phyloP scores from a whole-genome alignment of 2,329 filamentous ascomycete genomes.

The Trichoderma sp. region DNA sequence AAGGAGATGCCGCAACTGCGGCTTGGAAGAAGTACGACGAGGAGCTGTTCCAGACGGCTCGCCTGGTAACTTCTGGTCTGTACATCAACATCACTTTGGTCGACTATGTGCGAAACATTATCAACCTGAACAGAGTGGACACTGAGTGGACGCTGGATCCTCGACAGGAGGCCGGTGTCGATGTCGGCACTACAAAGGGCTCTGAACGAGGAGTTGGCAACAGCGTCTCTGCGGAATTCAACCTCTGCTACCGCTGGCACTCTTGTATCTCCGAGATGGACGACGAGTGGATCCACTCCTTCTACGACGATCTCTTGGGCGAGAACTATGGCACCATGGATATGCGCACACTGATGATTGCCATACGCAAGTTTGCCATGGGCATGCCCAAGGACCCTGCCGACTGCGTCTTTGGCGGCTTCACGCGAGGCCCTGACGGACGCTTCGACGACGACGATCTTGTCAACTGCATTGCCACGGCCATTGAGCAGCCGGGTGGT shows the following conservation, averaged over 20 bases:
- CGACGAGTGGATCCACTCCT: slow-evolving; percentile 74
- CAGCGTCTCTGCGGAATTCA: slow-evolving; percentile 84
- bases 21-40: slow-evolving; percentile 71
- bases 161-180: slow-evolving; percentile 62
- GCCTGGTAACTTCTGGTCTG: slow-evolving; percentile 70
- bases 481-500: slow-evolving; percentile 76
- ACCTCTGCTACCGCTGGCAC: slow-evolving; percentile 85
- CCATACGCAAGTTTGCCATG: slow-evolving; percentile 61
- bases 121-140: slow-evolving; percentile 58
- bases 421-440: slow-evolving; percentile 64
- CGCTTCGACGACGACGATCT: slow-evolving; percentile 75
- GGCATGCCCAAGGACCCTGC: slow-evolving; percentile 63
- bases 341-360: slow-evolving; percentile 59
- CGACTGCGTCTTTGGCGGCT: slow-evolving; percentile 65
- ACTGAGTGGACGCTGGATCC: slow-evolving; percentile 82
- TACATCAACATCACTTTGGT: slow-evolving; percentile 77
- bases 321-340: slow-evolving; percentile 55
- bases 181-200: slow-evolving; percentile 51
- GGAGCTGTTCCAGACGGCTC: slow-evolving; percentile 75
- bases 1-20: slow-evolving; percentile 47
- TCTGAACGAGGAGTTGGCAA: slow-evolving; percentile 75
- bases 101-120: slow-evolving; percentile 76
- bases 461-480: slow-evolving; percentile 63
- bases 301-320: slow-evolving; percentile 61
- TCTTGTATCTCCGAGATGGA: slow-evolving; percentile 70